Evolutionary conservation across 306 rosid species (phyloP), one percentile per base, ranked within the genome.

Genomic region (Quercus cerris): DNA sequence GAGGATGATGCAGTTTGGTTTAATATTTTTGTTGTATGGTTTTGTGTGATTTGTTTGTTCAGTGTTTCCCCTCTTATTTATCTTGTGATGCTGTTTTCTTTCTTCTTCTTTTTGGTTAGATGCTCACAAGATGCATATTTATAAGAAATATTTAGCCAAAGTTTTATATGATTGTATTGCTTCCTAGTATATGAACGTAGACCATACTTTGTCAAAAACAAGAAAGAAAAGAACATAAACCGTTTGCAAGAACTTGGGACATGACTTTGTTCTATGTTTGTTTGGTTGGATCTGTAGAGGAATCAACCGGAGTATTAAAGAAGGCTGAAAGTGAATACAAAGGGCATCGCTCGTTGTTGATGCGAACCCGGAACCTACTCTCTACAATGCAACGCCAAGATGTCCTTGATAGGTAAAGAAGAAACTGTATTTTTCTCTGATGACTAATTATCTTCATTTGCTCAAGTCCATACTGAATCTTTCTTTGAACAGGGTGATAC

Each of bases 361-460:
- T 73, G 89, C 85, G 97, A 76, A 94, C 97, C 38, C 85, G 97
- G 75, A 90, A 90, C 85, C 88, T 94, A 30, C 95, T 94, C 33
- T 92, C 97, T 74, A 91, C 92, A 11, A 93, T 94, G 93, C 97
- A 94, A 82, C 97, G 97, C 20, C 99, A 94, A 89, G 99, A 94
- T 85, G 87, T 94, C 77, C 62, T 93, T 44, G 99, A 91, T 89
- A 92, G 97, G 98, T 92, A 81, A 28, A 49, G 61, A 56, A 74
- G 30, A 25, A 23, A 58, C 75, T 82, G 19, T 14, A 17, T 33
- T 38, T 27, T 38, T 80, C 27, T 67, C 3, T 69, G 46, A 27
- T 30, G 77, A 70, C 56, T 41, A 66, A 28, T 13, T 68, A 63
- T 70, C 28, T 27, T 31, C 23, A 19, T 25, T 31, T 70, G 56